These are phyloP conservation scores for Dendrothele bispora DNA, from an alignment of 768 basidiomycete species.

Conservation along the genomic window DNA sequence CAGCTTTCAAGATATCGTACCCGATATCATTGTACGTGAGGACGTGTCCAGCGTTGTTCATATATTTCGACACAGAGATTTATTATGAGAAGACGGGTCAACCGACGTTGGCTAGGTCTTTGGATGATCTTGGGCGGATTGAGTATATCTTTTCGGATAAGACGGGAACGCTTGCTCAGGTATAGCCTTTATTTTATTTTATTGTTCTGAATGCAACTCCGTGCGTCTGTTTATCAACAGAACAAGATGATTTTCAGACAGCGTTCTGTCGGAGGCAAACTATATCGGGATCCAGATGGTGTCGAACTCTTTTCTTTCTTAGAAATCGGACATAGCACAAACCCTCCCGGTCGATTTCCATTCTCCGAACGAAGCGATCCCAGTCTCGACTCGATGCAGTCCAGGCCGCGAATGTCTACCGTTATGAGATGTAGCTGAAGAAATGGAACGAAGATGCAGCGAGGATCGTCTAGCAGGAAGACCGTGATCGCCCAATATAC, in stretches of 20 bases:
- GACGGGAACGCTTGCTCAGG: constrained; percentile 94
- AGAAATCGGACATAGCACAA: constrained; percentile 98
- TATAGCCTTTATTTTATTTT: constrained; percentile 22
- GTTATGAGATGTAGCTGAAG: constrained; percentile 1
- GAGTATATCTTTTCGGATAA: constrained; percentile 99
- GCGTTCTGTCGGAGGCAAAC: constrained; percentile 84
- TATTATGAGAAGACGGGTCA: constrained; percentile 75
- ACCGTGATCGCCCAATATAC: constrained; percentile 45
- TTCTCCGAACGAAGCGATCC: constrained; percentile 76
- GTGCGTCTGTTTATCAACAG: constrained; percentile 41
- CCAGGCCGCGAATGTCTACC: constrained; percentile 12
- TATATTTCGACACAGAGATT: constrained; percentile 81
- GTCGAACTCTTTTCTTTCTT: constrained; percentile 17
- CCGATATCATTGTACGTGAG: constrained; percentile 82
- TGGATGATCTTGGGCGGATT: constrained; percentile 98
- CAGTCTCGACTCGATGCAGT: constrained; percentile 56
- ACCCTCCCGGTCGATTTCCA: constrained; percentile 75
- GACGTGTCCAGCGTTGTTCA: constrained; percentile 52
- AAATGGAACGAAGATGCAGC: constrained; percentile 11
- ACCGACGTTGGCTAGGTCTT: constrained; percentile 83
- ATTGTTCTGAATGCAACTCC: background rate
- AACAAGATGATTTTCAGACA: constrained; percentile 93
- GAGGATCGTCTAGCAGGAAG: constrained; percentile 25
- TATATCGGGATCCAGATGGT: constrained; percentile 64
- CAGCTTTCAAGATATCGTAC: constrained; percentile 74